A percentile compares a stretch with the other conserved stretches of the same genome.
These are phyloP conservation scores for Teratosphaeria zuluensis DNA, from an alignment of 2,329 filamentous ascomycete species.

Conservation along the genomic window DNA sequence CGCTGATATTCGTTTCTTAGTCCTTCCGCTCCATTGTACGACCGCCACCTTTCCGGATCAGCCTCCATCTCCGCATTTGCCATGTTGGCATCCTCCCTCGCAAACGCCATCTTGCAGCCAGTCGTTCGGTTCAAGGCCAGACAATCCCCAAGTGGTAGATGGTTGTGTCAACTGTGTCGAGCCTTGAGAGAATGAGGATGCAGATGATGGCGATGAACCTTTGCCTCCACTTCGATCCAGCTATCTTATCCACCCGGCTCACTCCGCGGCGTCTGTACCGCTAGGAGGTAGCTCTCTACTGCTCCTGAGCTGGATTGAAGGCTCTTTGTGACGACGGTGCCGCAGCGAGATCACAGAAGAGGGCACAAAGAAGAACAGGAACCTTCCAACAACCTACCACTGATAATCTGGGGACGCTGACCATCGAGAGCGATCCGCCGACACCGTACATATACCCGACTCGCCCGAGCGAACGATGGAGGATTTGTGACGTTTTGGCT, in stretches of 20 bases:
- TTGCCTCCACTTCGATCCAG: background rate
- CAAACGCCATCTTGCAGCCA: slow-evolving; percentile 2
- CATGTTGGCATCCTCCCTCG: slow-evolving; percentile 41
- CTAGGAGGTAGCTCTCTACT: no score
- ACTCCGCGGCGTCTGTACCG: background rate
- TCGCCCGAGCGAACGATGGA: background rate
- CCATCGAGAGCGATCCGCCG: background rate
- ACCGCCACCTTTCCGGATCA: slow-evolving; percentile 28
- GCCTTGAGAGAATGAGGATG: background rate
- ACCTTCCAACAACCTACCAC: background rate
- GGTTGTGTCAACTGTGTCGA: background rate
- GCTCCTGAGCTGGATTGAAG: background rate
- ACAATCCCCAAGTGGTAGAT: background rate
- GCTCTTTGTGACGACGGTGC: background rate
- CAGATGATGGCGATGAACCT: background rate
- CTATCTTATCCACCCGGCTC: no score
- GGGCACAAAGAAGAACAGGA: no score
- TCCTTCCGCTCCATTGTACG: slow-evolving; percentile 30
- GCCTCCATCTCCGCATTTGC: slow-evolving; percentile 46
- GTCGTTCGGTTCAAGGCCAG: background rate
- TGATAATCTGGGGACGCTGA: background rate
- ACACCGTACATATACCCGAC: background rate
- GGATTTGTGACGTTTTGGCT: background rate
- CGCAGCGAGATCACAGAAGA: background rate
- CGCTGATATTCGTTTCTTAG: slow-evolving; percentile 49